Evolutionary conservation across 2,329 filamentous ascomycete genomes (phyloP), one percentile per base, ranked within the genome.

Genomic region (Karstenula rhodostoma): DNA sequence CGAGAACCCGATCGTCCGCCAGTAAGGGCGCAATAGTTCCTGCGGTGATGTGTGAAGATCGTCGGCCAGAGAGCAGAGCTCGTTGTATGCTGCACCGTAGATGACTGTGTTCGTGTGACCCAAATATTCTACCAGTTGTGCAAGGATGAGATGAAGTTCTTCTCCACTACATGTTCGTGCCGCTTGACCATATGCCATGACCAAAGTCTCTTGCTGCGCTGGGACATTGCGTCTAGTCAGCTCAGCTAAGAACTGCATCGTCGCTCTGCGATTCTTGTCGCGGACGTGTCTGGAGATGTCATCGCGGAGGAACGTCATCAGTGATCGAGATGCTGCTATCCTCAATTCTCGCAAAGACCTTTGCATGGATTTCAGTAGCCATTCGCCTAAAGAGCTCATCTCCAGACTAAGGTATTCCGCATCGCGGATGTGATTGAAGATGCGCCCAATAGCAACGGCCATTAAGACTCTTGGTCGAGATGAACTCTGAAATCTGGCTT

Each of bases 261-360:
- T 86, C 58, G 87, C 86, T 52, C 89, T 85, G 58, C 91, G 86
- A 68, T 97, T 95, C 57, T 83, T 85, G 37, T 81, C 78, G 5
- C 85, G 78, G 3, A 88, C 73, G 37, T 83, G 79, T 43, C 77
- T 70, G 17, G 82, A 77, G 40, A 86, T 68, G 56, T 78, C 73
- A 46, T 81, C 77, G 55, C 83, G 81, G 37, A 94, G 78, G 74
- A 95, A 96, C 0, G 84, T 81, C 50, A 88, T 83, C 27, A 94
- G 74, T 0, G 89, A 87, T 61, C 87, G 85, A 37, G 90, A 91
- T 59, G 94, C 91, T 40, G 90, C 90, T 68, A 97, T 86, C 33
- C 94, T 89, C 29, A 98, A 81, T 74, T 98, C 95, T 72, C 94
- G 87, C 22, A 93, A 78, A 1, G 94, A 96, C 76, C 94, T 96